Conservation (phyloP, 257 asterid species). For the Solanum etuberosum region DNA sequence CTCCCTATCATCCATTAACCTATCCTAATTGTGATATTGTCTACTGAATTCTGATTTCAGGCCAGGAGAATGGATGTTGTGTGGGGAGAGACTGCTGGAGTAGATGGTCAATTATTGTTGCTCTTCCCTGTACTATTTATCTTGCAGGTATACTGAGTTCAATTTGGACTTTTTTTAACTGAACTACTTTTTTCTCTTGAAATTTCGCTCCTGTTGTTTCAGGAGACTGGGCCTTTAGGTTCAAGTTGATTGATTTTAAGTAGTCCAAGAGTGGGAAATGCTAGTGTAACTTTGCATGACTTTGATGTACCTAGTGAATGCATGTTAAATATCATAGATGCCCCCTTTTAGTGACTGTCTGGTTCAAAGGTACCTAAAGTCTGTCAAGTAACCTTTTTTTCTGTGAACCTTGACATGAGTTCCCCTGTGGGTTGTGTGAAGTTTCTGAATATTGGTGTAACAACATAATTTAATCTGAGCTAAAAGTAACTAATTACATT, state of each 20-base stretch:
- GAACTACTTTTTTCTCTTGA: neutral
- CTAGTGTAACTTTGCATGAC: neutral
- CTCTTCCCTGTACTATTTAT: slow-evolving; percentile 63
- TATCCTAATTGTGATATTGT: neutral
- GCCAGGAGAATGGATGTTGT: slow-evolving; percentile 98
- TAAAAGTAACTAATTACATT: neutral
- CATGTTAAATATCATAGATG: neutral
- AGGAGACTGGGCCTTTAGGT: neutral
- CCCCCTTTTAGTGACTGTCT: neutral
- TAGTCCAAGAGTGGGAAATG: neutral
- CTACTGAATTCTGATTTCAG: slow-evolving; percentile 22
- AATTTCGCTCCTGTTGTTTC: neutral
- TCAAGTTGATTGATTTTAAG: neutral
- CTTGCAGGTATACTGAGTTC: slow-evolving; percentile 49
- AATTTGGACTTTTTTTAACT: neutral
- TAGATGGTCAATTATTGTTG: slow-evolving; percentile 75
- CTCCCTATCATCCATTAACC: neutral
- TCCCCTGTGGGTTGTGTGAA: neutral
- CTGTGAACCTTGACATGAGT: neutral
- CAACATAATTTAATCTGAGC: neutral
- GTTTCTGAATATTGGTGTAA: neutral
- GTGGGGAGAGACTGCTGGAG: slow-evolving; percentile 99
- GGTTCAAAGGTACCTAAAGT: neutral
- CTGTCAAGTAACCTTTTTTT: neutral
- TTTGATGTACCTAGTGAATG: neutral